These are phyloP conservation scores for Styphnolobium japonicum DNA, from an alignment of 306 rosid species.

Conservation along the genomic window DNA sequence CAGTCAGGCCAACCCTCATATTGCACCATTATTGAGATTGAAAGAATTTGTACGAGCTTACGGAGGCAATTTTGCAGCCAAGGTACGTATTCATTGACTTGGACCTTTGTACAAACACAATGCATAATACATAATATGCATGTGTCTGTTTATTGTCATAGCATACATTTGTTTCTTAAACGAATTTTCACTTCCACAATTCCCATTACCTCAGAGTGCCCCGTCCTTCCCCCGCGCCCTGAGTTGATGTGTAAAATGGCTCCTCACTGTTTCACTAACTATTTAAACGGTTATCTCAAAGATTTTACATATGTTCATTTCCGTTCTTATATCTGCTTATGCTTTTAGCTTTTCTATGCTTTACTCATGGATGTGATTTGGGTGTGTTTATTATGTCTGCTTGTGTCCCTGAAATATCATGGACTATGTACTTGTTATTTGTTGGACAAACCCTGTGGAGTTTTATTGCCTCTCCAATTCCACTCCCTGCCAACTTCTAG, in stretches of 20 bases:
- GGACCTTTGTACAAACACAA: not conserved
- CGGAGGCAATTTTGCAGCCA: slow-evolving; percentile 95
- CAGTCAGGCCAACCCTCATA: slow-evolving; percentile 96
- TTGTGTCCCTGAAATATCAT: not conserved
- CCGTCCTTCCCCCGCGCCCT: not conserved
- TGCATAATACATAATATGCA: not conserved
- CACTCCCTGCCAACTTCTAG: not conserved
- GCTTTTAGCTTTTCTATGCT: not conserved
- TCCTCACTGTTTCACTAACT: not conserved
- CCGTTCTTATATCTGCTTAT: not conserved
- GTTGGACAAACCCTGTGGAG: not conserved
- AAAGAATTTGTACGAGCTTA: slow-evolving; percentile 75
- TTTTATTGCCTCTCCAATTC: not conserved
- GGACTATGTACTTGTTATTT: slow-evolving; percentile 1
- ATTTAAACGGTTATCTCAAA: not conserved
- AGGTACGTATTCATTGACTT: slow-evolving; percentile 54
- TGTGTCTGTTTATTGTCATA: slow-evolving; percentile 13
- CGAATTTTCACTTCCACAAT: not conserved
- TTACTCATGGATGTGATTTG: not conserved
- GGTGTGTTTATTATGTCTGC: not conserved
- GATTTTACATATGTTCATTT: not conserved
- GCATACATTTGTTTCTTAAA: not conserved
- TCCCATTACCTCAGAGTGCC: not conserved
- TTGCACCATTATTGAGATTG: slow-evolving; percentile 83
- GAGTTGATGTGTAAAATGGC: not conserved